Conservation (phyloP, 345 rosid genomes). For the Populus alba region DNA sequence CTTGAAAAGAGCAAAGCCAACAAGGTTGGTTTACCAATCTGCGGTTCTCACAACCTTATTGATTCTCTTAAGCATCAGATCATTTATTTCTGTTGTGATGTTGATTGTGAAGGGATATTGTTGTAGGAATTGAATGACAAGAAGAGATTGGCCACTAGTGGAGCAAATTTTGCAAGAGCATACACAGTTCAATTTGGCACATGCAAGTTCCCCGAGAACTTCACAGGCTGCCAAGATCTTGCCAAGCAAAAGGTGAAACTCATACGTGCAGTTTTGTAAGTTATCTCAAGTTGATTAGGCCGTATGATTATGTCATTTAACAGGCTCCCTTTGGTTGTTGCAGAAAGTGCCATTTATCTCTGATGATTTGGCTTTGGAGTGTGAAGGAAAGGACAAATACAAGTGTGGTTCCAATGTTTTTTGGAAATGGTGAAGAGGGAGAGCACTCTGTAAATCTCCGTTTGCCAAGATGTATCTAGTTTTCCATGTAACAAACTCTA, state of each 20-base stretch:
- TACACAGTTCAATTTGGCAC: constrained; percentile 85
- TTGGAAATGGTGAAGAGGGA: constrained; percentile 86
- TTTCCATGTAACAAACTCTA: constrained; percentile 16
- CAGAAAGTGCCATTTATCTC: constrained; percentile 92
- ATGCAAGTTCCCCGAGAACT: constrained; percentile 98
- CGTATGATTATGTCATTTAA: background rate
- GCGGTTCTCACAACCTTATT: background rate
- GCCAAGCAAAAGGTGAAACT: constrained; percentile 85
- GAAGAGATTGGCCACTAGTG: constrained; percentile 96
- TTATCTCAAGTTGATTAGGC: background rate
- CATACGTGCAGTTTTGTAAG: background rate
- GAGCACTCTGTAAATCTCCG: constrained; percentile 6
- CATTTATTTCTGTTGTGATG: background rate
- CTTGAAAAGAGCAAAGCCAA: constrained; percentile 94
- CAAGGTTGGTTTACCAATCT: constrained; percentile 52
- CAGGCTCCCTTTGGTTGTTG: constrained; percentile 14
- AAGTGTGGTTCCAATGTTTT: constrained; percentile 98
- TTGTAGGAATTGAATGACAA: constrained; percentile 84
- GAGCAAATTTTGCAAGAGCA: constrained; percentile 96
- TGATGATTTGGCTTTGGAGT: constrained; percentile 82
- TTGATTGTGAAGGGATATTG: background rate
- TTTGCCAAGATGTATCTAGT: constrained; percentile 36
- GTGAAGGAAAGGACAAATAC: constrained; percentile 94
- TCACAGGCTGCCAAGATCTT: constrained; percentile 98
- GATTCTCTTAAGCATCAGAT: no score